Evolutionary conservation across 176 grass and related monocot species (phyloP), one percentile per base, ranked within the genome.

Genomic region (Lolium perenne): DNA sequence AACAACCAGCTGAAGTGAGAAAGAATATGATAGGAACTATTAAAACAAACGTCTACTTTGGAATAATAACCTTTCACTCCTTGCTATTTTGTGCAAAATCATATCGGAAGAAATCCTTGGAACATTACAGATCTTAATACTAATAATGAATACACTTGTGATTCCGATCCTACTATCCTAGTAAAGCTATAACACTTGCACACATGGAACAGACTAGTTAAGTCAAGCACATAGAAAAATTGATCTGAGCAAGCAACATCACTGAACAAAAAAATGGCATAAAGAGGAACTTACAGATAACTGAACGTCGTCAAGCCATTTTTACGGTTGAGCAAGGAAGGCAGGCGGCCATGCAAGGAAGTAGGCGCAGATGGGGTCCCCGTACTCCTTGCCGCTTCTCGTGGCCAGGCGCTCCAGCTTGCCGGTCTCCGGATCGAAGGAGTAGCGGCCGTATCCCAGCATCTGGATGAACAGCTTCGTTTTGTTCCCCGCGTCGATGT

Each of bases 381-480:
- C 69, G 41, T 47, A 72, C 0, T 72, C 41, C 10, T 47, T 72
- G 69, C 41, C 69, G 47, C 45, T 4, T 14, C 22, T n/a, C 41
- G 12, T 72, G 3, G 1, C 41, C 10, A 72, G 69, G 41, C 69
- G 69, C 41, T 72, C 41, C 69, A 72, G 69, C 41, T 47, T 72
- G 69, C 40, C 1, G 12, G 69, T 72, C 10, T 72, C 41, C 3
- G 41, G 69, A 47, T 72, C 69, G n/a, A 72, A 72, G 20, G 21
- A 47, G 76, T 78, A 60, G 55, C 55, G 55, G 2, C 76, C 76
- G 38, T 60, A 60, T 7, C 76, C 76, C 55, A 13, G 7, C 55
- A 58, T 79, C 55, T 45, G 56, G 76, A 79, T 58, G 76, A 79
- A 79, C 20, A 79, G 9, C 55, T 59, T 79, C 26, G 38, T n/a